These are phyloP conservation scores for Tolypocladium album DNA, from an alignment of 2,329 filamentous ascomycete genomes.

Conservation along the genomic window DNA sequence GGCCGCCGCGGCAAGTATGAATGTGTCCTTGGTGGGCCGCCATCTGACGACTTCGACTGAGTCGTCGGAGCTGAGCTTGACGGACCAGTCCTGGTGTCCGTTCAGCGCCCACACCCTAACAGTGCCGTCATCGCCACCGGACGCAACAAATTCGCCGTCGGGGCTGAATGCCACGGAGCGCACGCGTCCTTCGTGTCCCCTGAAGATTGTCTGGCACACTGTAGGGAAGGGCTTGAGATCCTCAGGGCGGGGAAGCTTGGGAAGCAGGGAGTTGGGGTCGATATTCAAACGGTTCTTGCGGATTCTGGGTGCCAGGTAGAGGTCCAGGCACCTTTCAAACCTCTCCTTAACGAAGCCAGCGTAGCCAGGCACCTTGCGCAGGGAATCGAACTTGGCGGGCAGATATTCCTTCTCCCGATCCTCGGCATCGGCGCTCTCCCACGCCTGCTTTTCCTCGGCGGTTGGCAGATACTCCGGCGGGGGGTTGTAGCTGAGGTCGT, in stretches of 20 bases:
- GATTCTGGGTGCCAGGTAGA: constrained; percentile 88
- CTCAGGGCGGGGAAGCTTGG: constrained; percentile 85
- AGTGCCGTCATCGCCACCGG: constrained; percentile 87
- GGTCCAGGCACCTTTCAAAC: constrained; percentile 88
- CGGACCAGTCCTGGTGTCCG: constrained; percentile 79
- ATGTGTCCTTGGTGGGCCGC: constrained; percentile 72
- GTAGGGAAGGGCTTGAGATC: constrained; percentile 94
- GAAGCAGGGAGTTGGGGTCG: constrained; percentile 83
- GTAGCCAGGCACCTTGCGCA: constrained; percentile 89
- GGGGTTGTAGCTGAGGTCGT: constrained; percentile 94
- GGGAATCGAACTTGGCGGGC: constrained; percentile 68
- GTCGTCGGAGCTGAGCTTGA: constrained; percentile 65
- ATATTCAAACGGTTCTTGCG: constrained; percentile 94
- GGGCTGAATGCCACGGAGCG: constrained; percentile 79
- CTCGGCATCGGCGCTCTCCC: constrained; percentile 80
- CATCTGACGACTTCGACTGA: constrained; percentile 81
- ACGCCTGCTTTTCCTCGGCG: constrained; percentile 69
- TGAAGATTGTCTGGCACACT: constrained; percentile 75
- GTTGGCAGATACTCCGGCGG: constrained; percentile 89
- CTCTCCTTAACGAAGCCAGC: constrained; percentile 86
- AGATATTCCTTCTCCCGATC: constrained; percentile 86
- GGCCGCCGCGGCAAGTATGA: constrained; percentile 72
- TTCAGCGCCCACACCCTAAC: constrained; percentile 88
- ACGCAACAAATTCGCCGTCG: constrained; percentile 75
- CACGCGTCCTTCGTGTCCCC: constrained; percentile 80